These are phyloP conservation scores for Nemania sp. DNA, from an alignment of 2,329 filamentous ascomycete species.

Conservation along the genomic window DNA sequence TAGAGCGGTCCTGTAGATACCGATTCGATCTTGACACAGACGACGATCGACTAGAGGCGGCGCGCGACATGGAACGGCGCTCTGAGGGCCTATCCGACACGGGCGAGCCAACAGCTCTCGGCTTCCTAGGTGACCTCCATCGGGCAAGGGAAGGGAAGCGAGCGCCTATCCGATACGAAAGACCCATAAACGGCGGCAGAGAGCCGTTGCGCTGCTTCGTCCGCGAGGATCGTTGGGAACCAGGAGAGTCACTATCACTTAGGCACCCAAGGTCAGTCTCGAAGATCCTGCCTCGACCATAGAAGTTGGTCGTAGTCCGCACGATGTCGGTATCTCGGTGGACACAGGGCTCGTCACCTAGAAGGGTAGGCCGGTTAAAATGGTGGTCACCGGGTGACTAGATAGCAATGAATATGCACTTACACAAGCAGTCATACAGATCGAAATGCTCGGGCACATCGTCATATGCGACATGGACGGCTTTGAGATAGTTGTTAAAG, in stretches of 20 bases:
- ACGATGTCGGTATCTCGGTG: conserved; percentile 63
- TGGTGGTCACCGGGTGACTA: not conserved
- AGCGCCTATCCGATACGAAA: conserved; percentile 74
- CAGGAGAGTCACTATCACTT: conserved; percentile 70
- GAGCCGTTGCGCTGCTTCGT: conserved; percentile 67
- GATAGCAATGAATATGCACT: conserved; percentile 53
- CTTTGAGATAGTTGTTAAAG: conserved; percentile 62
- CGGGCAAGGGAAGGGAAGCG: conserved; percentile 66
- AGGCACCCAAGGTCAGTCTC: conserved; percentile 77
- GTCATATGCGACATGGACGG: conserved; percentile 42
- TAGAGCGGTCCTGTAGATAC: conserved; percentile 57
- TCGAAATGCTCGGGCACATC: conserved; percentile 57
- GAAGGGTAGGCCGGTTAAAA: conserved; percentile 18
- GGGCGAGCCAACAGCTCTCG: conserved; percentile 65
- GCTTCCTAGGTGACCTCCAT: conserved; percentile 62
- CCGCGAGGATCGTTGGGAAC: conserved; percentile 59
- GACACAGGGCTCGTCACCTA: conserved; percentile 72
- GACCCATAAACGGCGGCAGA: conserved; percentile 70
- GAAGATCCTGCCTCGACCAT: conserved; percentile 60
- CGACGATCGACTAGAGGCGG: conserved; percentile 81
- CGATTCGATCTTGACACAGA: conserved; percentile 75
- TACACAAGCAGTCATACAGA: conserved; percentile 80
- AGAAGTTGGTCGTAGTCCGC: conserved; percentile 52
- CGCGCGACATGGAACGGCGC: conserved; percentile 75
- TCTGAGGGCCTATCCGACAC: conserved; percentile 88